Evolutionary conservation across 2,329 filamentous ascomycete species (phyloP).

Genomic region (Lasiodiplodia hormozganensis): DNA sequence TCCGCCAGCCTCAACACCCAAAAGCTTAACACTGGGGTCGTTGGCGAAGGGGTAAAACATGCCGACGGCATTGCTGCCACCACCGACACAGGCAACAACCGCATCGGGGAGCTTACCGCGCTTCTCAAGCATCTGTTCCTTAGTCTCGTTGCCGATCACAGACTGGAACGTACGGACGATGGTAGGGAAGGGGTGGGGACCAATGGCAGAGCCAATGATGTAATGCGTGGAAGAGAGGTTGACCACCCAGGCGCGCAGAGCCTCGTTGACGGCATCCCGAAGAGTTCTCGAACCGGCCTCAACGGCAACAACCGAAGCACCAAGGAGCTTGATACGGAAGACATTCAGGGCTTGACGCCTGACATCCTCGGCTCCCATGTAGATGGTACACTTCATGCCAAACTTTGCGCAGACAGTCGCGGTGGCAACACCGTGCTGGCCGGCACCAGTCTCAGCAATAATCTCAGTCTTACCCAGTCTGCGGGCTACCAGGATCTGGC

Average conservation of each 20-base stretch:
- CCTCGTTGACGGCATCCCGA: conserved; percentile 83
- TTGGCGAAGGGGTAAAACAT: conserved; percentile 98
- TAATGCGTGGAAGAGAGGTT: conserved; percentile 95
- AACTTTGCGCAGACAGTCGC: conserved; percentile 98
- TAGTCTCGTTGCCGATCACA: conserved; percentile 94
- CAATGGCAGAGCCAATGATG: conserved; percentile 96
- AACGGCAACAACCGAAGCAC: conserved; percentile 89
- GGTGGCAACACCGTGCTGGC: conserved; percentile 96
- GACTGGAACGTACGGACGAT: conserved; percentile 98
- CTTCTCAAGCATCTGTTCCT: conserved; percentile 84
- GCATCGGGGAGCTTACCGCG: conserved; percentile 91
- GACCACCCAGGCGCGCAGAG: conserved; percentile 91
- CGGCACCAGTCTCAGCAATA: conserved; percentile 96
- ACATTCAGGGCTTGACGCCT: conserved; percentile 96
- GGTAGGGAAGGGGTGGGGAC: conserved; percentile 95
- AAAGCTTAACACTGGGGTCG: conserved; percentile 82
- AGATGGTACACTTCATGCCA: conserved; percentile 96
- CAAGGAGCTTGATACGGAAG: conserved; percentile 96
- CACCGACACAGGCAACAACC: conserved; percentile 94
- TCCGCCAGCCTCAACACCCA: conserved; percentile 94
- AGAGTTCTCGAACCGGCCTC: conserved; percentile 80
- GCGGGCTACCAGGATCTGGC: conserved; percentile 85
- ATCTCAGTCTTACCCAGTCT: conserved; percentile 94
- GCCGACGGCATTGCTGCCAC: conserved; percentile 91
- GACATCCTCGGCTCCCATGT: conserved; percentile 98